Conservation (phyloP, 257 asterid genomes). For the Salvia splendens region DNA sequence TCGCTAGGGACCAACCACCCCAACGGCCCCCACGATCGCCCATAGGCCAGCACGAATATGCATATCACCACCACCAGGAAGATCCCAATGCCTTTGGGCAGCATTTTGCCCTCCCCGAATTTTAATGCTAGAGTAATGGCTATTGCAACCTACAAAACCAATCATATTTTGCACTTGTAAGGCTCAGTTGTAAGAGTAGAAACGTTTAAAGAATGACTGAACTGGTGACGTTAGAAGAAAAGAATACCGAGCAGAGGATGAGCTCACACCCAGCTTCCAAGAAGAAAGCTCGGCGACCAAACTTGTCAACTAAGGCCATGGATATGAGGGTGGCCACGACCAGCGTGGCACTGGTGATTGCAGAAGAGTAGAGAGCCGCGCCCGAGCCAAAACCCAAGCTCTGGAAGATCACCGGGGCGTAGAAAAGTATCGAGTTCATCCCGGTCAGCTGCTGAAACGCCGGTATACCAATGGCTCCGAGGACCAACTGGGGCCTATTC, state of each 20-base stretch:
- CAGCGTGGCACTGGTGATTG: slow-evolving; percentile 46
- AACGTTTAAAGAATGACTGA: too few species aligned
- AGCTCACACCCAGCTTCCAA: slow-evolving; percentile 80
- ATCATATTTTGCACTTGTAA: background rate
- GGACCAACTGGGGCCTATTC: slow-evolving; percentile 52
- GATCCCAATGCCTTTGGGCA: slow-evolving; percentile 44
- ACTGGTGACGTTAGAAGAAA: background rate
- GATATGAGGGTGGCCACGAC: slow-evolving; percentile 49
- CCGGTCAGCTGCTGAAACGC: slow-evolving; percentile 59
- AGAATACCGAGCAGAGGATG: slow-evolving; percentile 47
- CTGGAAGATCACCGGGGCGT: slow-evolving; percentile 67
- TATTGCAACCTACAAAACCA: slow-evolving; percentile 51
- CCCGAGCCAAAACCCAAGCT: slow-evolving; percentile 56
- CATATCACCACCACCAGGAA: slow-evolving; percentile 49
- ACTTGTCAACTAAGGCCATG: slow-evolving; percentile 69
- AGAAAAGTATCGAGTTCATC: slow-evolving; percentile 61
- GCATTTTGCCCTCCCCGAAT: slow-evolving; percentile 63
- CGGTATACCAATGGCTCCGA: slow-evolving; percentile 49
- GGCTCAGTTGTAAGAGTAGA: too few species aligned
- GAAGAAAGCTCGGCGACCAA: slow-evolving; percentile 74
- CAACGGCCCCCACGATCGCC: slow-evolving; percentile 74
- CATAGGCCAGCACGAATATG: slow-evolving; percentile 55
- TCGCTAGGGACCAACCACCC: slow-evolving; percentile 73
- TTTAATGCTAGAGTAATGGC: slow-evolving; percentile 64
- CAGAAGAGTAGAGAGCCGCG: slow-evolving; percentile 55